phyloP scores from a whole-genome alignment of 2,329 filamentous ascomycete genomes.

The Pezicula neosporulosa region DNA sequence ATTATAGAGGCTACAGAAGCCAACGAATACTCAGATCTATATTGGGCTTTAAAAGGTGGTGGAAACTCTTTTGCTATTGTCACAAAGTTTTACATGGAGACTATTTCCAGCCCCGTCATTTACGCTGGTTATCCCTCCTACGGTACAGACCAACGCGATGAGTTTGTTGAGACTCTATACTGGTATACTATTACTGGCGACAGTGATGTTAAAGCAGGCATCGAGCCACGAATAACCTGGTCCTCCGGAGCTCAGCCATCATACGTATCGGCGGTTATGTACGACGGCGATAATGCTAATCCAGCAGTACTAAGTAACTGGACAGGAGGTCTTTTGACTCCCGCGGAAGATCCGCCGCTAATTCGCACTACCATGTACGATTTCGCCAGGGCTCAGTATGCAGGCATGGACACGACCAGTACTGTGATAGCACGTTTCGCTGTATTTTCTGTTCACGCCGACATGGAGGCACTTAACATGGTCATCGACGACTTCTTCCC shows the following conservation, averaged over 20 bases:
- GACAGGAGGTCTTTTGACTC: neutral
- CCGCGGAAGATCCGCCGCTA: neutral
- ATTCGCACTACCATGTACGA: neutral
- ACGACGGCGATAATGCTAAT: neutral
- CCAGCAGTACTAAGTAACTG: neutral
- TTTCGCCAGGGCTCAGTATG: neutral
- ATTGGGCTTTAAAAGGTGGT: slow-evolving; percentile 31
- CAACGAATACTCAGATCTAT: slow-evolving; percentile 23
- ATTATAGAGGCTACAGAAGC: slow-evolving; percentile 19
- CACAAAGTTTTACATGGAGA: slow-evolving; percentile 21
- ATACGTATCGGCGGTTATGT: neutral
- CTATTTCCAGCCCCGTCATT: neutral
- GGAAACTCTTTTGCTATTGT: slow-evolving; percentile 30
- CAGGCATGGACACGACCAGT: neutral
- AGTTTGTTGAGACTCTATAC: neutral
- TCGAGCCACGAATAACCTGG: neutral
- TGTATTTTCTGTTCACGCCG: neutral
- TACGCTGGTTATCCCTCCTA: neutral
- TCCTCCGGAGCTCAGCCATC: neutral
- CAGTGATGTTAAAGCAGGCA: neutral
- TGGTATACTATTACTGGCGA: neutral
- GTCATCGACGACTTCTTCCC: neutral
- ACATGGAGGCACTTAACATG: neutral
- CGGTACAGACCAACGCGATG: neutral
- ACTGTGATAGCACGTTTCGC: neutral